phyloP scores from a whole-genome alignment of 2,329 filamentous ascomycete species.

The Cyphellophora attinorum region DNA sequence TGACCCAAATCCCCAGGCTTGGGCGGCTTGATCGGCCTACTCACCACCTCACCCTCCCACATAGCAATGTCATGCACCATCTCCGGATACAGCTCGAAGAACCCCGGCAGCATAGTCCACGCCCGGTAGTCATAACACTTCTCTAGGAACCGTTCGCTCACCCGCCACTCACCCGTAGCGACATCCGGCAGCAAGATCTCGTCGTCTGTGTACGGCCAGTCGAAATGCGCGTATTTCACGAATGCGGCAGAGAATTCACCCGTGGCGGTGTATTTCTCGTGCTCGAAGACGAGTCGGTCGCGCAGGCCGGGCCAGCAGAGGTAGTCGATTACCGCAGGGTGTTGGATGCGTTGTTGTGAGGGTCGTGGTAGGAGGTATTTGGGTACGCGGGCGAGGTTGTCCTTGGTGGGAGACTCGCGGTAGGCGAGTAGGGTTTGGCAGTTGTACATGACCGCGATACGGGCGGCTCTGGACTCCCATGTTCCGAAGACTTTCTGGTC shows the following conservation, averaged over 20 bases:
- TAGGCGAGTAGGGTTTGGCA: conserved; percentile 15
- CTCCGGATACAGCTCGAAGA: conserved; percentile 16
- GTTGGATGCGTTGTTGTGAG: conserved; percentile 16
- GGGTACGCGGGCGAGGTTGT: conserved; percentile 15
- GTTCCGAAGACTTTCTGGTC: conserved; percentile 17
- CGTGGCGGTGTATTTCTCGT: conserved; percentile 14
- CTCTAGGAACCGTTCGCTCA: conserved; percentile 14
- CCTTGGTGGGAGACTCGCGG: conserved; percentile 13
- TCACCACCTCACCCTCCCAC: conserved; percentile 6
- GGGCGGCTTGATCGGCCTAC: no score
- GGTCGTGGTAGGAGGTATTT: conserved; percentile 13
- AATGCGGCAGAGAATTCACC: conserved; percentile 15
- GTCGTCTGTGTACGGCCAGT: conserved; percentile 16
- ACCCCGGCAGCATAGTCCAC: conserved; percentile 18
- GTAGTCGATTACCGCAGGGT: conserved; percentile 17
- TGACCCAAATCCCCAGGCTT: no score
- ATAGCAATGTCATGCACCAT: conserved; percentile 17
- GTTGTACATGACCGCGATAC: conserved; percentile 17
- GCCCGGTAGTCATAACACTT: conserved; percentile 15
- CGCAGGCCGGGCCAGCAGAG: conserved; percentile 15
- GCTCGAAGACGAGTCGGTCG: conserved; percentile 17
- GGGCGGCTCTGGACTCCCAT: conserved; percentile 15
- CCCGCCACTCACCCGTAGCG: conserved; percentile 7
- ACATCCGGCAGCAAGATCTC: conserved; percentile 14
- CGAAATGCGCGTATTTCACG: conserved; percentile 16